A percentile compares a stretch with the other conserved stretches of the same genome.
These are phyloP conservation scores for Russula foetens DNA, from an alignment of 768 basidiomycete genomes.

Conservation along the genomic window DNA sequence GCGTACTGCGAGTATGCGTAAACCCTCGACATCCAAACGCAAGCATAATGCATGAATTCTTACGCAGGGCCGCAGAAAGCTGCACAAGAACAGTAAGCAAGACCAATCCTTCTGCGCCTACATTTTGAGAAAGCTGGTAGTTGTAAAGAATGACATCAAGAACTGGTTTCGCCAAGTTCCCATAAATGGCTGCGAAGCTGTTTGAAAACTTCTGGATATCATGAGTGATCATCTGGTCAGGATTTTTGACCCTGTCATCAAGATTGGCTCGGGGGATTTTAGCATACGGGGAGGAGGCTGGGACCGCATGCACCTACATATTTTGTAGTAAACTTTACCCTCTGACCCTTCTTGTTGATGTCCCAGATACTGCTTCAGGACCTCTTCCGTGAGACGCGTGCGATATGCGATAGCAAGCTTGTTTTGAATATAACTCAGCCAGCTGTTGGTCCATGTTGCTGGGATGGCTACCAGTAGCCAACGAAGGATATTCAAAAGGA, in stretches of 20 bases:
- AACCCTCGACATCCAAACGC: background rate
- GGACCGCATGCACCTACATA: constrained; percentile 43
- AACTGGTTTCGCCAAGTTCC: constrained; percentile 88
- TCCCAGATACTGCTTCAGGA: constrained; percentile 80
- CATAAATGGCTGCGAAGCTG: constrained; percentile 88
- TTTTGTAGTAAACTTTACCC: constrained; percentile 89
- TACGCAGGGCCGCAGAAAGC: constrained; percentile 70
- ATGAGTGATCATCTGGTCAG: constrained; percentile 96
- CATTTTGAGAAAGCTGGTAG: constrained; percentile 87
- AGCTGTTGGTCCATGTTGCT: constrained; percentile 88
- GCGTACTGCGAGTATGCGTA: constrained; percentile 49
- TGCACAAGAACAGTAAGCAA: constrained; percentile 81
- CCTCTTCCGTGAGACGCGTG: constrained; percentile 75
- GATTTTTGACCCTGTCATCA: constrained; percentile 93
- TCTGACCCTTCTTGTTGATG: constrained; percentile 53
- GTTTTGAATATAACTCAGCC: constrained; percentile 89
- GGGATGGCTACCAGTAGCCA: constrained; percentile 93
- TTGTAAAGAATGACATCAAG: constrained; percentile 93
- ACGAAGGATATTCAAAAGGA: constrained; percentile 75
- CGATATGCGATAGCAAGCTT: constrained; percentile 87
- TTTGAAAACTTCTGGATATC: constrained; percentile 91
- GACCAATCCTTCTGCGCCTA: constrained; percentile 88
- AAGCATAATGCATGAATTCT: constrained; percentile 27
- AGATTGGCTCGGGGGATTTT: constrained; percentile 55
- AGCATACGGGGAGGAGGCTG: background rate